These are phyloP conservation scores for Anaeramoeba ignava DNA, from an alignment of 78 protist genomes.

Conservation along the genomic window DNA sequence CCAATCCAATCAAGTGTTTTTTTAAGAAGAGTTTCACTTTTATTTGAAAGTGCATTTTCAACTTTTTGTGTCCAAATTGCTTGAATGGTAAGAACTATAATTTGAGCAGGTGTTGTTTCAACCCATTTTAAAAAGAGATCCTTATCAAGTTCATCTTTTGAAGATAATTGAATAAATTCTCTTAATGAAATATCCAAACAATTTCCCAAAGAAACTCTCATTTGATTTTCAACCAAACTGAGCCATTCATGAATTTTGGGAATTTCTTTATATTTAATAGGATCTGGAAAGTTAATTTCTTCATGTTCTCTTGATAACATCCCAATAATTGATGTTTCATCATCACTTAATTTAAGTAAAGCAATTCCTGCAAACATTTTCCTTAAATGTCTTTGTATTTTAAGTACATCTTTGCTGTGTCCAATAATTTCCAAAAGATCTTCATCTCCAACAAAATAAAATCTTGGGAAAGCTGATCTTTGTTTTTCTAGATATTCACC, in stretches of 20 bases:
- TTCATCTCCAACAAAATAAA: constrained; percentile 37
- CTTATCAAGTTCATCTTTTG: neutral
- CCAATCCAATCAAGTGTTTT: too few species aligned
- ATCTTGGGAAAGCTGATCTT: constrained; percentile 23
- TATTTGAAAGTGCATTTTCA: constrained; percentile 8
- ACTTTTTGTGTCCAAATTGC: constrained; percentile 36
- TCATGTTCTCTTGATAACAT: constrained; percentile 70
- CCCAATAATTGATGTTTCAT: constrained; percentile 29
- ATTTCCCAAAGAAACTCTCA: constrained; percentile 38
- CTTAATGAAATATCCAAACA: neutral
- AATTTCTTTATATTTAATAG: constrained; percentile 22
- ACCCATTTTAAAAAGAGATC: constrained; percentile 41
- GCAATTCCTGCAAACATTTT: constrained; percentile 80
- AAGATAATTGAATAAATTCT: constrained; percentile 23
- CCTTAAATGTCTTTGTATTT: constrained; percentile 65
- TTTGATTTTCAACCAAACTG: constrained; percentile 43
- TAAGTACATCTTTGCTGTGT: constrained; percentile 11
- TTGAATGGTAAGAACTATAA: constrained; percentile 48
- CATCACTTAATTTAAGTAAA: constrained; percentile 29
- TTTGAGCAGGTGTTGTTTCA: constrained; percentile 53
- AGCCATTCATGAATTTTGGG: constrained; percentile 70
- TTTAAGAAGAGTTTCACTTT: too few species aligned
- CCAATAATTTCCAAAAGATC: constrained; percentile 30
- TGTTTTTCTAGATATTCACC: constrained; percentile 16
- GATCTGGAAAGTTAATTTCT: constrained; percentile 41